These are phyloP conservation scores for Lodderomyces parapsilosis DNA, from an alignment of 1,139 yeast species.

Conservation along the genomic window DNA sequence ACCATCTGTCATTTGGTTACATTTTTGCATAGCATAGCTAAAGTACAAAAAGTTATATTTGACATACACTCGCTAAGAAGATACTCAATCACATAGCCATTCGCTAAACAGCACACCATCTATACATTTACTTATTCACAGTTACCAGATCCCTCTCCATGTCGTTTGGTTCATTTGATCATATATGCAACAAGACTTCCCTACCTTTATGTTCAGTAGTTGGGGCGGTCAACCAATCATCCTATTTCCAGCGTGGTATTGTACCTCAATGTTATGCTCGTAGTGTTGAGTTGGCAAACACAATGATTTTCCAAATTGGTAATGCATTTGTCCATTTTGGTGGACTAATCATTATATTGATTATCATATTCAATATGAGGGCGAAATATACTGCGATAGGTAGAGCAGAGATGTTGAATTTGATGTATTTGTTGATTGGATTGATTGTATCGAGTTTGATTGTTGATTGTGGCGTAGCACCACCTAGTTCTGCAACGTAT, in stretches of 20 bases:
- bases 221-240: conserved; percentile 31
- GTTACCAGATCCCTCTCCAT: conserved; percentile 17
- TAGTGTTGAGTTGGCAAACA: conserved; percentile 83
- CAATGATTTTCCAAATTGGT: conserved; percentile 89
- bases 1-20: not conserved
- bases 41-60: not conserved
- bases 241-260: conserved; percentile 51
- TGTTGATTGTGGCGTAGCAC: conserved; percentile 90
- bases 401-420: conserved; percentile 76
- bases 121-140: not conserved
- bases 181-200: conserved; percentile 66
- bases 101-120: not conserved
- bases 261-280: conserved; percentile 82
- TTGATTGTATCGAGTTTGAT: conserved; percentile 65
- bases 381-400: conserved; percentile 94
- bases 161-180: conserved; percentile 69
- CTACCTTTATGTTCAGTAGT: conserved; percentile 78
- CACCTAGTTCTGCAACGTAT: conserved; percentile 74
- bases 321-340: conserved; percentile 83
- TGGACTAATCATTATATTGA: conserved; percentile 59
- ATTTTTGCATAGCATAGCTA: too few species aligned
- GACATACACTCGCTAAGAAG: not conserved
- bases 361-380: conserved; percentile 77
- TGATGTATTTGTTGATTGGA: conserved; percentile 60
- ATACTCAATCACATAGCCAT: too few species aligned